Conservation (phyloP, 257 asterid genomes). For the Verbascum thapsus region DNA sequence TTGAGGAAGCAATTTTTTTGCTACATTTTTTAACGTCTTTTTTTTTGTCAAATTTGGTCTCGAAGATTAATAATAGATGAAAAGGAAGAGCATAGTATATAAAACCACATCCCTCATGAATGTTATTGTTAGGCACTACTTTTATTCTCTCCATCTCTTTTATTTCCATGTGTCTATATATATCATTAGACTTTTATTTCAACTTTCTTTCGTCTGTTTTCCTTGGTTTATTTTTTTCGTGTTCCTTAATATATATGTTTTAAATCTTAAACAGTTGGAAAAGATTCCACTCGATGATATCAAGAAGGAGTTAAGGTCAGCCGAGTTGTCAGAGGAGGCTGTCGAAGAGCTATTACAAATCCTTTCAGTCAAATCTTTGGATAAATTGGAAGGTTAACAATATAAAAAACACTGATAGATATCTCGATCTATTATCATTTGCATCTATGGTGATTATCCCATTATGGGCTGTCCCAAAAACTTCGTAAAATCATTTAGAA, state of each 20-base stretch:
- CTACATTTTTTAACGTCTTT: slow-evolving; percentile 6
- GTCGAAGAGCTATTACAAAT: slow-evolving; percentile 84
- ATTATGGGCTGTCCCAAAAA: slow-evolving; percentile 1
- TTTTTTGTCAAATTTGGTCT: neutral
- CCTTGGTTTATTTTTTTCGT: too few species aligned
- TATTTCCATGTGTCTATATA: too few species aligned
- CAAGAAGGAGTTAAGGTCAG: slow-evolving; percentile 77
- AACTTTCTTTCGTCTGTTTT: slow-evolving; percentile 4
- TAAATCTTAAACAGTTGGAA: slow-evolving; percentile 59
- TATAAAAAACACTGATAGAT: neutral
- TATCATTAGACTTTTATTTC: neutral
- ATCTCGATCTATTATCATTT: slow-evolving; percentile 19
- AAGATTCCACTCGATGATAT: slow-evolving; percentile 91
- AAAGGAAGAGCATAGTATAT: neutral
- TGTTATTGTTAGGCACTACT: neutral
- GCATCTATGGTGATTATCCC: neutral
- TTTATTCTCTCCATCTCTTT: neutral
- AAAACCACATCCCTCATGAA: neutral
- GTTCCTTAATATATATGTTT: neutral
- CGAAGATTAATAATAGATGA: neutral
- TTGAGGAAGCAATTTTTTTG: neutral
- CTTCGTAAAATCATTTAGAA: too few species aligned
- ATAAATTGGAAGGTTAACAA: slow-evolving; percentile 75
- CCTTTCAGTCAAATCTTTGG: slow-evolving; percentile 77
- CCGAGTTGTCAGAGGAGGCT: slow-evolving; percentile 80